Percentiles rank a stretch among this genome's conserved stretches.
phyloP scores from a whole-genome alignment of 345 rosid species.

The Sonneratia alba region DNA sequence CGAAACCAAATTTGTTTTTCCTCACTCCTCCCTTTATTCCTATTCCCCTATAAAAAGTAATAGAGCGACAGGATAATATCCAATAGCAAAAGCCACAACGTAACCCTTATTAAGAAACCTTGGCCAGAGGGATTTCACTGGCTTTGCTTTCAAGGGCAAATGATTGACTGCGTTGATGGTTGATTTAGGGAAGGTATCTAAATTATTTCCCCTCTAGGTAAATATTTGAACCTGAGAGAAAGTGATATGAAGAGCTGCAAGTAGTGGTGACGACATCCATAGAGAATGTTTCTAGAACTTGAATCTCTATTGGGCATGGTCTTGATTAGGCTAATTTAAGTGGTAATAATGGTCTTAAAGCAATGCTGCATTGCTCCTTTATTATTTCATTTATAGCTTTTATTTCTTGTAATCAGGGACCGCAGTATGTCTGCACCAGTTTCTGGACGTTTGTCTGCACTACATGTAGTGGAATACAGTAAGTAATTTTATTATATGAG shows the following conservation, averaged over 20 bases:
- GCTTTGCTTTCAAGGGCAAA: background rate
- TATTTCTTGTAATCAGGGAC: constrained; percentile 53
- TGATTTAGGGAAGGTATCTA: background rate
- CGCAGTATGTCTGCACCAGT: constrained; percentile 93
- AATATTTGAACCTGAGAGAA: background rate
- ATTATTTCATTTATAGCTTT: constrained; percentile 11
- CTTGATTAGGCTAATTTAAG: background rate
- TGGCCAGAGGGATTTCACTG: background rate
- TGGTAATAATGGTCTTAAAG: background rate
- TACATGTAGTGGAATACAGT: constrained; percentile 96
- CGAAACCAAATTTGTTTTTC: background rate
- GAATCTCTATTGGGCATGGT: background rate
- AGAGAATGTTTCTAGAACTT: background rate
- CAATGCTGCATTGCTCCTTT: background rate
- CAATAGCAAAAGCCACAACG: background rate
- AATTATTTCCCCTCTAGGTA: too few species aligned
- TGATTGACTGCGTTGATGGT: background rate
- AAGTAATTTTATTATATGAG: constrained; percentile 22
- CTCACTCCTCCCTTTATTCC: background rate
- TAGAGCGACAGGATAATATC: background rate
- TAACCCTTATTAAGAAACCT: background rate
- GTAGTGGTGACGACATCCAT: background rate
- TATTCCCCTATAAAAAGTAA: background rate
- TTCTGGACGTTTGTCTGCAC: constrained; percentile 98
- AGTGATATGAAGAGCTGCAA: background rate